phyloP scores from a whole-genome alignment of 164 flowering plant genomes.

The Umbilicus rupestris region DNA sequence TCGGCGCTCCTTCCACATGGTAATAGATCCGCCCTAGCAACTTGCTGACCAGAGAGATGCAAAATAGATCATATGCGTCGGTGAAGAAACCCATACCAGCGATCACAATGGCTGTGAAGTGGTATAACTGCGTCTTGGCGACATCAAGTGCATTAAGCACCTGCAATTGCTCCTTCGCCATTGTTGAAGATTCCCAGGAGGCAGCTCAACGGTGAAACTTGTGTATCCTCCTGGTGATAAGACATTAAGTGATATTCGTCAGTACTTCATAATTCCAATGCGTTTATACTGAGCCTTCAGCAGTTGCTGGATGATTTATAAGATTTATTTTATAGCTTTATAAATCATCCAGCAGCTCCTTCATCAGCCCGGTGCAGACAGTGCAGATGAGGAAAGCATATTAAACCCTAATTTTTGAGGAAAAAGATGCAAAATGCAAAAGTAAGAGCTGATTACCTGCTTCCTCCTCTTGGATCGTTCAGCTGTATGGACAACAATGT shows the following conservation, averaged over 20 bases:
- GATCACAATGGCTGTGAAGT: constrained; percentile 32
- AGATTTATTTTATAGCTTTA: too few relatives aligned
- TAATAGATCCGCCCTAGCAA: constrained; percentile 23
- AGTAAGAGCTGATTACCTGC: not conserved
- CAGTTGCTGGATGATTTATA: too few relatives aligned
- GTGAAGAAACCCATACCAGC: constrained; percentile 42
- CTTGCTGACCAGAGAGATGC: constrained; percentile 27
- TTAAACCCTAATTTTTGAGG: not conserved
- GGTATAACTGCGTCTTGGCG: constrained; percentile 29
- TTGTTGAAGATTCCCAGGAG: constrained; percentile 7
- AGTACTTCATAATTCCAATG: too few relatives aligned
- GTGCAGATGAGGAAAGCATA: not conserved
- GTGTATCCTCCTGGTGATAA: too few relatives aligned
- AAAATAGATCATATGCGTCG: constrained; percentile 34
- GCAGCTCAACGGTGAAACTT: too few relatives aligned
- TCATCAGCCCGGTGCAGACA: too few relatives aligned
- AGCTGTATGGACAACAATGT: not conserved
- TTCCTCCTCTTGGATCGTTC: not conserved
- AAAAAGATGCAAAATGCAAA: not conserved
- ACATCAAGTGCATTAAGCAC: constrained; percentile 34
- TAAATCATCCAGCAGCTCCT: too few relatives aligned
- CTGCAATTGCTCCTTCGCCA: constrained; percentile 21
- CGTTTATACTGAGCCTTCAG: too few relatives aligned
- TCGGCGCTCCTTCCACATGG: constrained; percentile 11
- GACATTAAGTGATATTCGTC: too few relatives aligned